Conservation (phyloP, 1,284 basidiomycete genomes). For the Ustilago trichophora region DNA sequence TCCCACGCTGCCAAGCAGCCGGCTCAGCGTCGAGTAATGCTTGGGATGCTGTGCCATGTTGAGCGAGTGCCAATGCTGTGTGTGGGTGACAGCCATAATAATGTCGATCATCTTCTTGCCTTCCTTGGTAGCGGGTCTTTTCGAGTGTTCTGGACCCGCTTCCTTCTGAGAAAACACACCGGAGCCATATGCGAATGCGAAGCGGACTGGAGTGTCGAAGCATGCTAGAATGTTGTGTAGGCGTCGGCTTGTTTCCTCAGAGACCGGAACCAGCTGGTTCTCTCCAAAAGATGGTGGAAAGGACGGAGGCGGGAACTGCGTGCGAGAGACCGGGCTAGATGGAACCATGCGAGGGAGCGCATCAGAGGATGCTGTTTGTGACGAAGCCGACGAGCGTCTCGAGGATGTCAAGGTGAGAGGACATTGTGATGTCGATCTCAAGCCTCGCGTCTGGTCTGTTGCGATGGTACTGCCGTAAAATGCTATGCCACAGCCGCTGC, state of each 20-base stretch:
- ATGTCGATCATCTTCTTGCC: conserved; percentile 82
- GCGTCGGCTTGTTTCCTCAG: conserved; percentile 20
- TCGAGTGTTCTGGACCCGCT: conserved; percentile 67
- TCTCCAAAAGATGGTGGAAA: conserved; percentile 54
- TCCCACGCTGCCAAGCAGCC: conserved; percentile 80
- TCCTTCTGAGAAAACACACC: conserved; percentile 89
- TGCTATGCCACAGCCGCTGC: too few relatives aligned
- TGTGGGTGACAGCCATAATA: conserved; percentile 89
- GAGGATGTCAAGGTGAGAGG: background rate
- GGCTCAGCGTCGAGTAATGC: conserved; percentile 87
- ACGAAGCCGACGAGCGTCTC: background rate
- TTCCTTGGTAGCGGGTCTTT: conserved; percentile 65
- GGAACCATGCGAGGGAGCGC: conserved; percentile 15
- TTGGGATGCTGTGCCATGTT: conserved; percentile 88
- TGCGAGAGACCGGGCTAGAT: conserved; percentile 13
- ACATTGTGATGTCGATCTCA: too few relatives aligned
- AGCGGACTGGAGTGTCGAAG: conserved; percentile 83
- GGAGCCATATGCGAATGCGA: conserved; percentile 93
- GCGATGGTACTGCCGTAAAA: too few relatives aligned
- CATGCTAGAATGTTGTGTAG: conserved; percentile 41
- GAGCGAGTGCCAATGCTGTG: conserved; percentile 90
- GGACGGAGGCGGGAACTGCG: conserved; percentile 24
- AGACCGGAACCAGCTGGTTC: conserved; percentile 55
- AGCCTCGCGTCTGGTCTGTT: too few relatives aligned
- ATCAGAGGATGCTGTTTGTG: too few relatives aligned